Evolutionary conservation across 23 red algal species (phyloP).

Genomic region (Porphyridium purpureum): DNA sequence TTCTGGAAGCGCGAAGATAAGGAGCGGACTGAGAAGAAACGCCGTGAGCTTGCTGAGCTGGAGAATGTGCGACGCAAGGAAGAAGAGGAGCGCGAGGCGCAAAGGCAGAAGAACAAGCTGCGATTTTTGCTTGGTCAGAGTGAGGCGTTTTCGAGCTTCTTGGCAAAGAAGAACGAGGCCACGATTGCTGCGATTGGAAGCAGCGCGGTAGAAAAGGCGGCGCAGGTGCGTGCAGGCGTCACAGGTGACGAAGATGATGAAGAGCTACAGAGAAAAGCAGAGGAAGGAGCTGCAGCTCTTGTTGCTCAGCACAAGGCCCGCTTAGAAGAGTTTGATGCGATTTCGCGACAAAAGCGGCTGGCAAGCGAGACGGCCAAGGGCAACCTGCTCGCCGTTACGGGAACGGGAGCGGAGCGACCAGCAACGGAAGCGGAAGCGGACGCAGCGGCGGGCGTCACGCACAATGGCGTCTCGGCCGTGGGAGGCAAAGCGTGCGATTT

Average conservation of each 20-base stretch:
- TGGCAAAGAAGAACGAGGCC: constrained; percentile 55
- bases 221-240: constrained; percentile 13
- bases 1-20: constrained; percentile 72
- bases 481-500: too few relatives aligned
- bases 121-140: constrained; percentile 73
- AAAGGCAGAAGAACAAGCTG: constrained; percentile 74
- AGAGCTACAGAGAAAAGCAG: constrained; percentile 26
- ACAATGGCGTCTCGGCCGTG: background rate
- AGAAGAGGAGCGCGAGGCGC: constrained; percentile 57
- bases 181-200: constrained; percentile 27
- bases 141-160: constrained; percentile 64
- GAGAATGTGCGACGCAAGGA: constrained; percentile 38
- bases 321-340: constrained; percentile 31
- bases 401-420: too few relatives aligned
- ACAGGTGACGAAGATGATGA: constrained; percentile 45
- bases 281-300: constrained; percentile 21
- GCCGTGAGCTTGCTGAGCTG: constrained; percentile 27
- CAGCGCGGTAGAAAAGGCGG: constrained; percentile 2
- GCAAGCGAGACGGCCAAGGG: constrained; percentile 16
- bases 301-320: constrained; percentile 27
- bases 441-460: background rate
- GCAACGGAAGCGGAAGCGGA: constrained; percentile 3
- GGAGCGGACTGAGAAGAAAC: constrained; percentile 52
- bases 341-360: constrained; percentile 23
- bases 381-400: too few relatives aligned